Percentiles rank a stretch among this genome's conserved stretches.
Conservation (phyloP, 331 rosid species). For the Prunus yedoensis region DNA sequence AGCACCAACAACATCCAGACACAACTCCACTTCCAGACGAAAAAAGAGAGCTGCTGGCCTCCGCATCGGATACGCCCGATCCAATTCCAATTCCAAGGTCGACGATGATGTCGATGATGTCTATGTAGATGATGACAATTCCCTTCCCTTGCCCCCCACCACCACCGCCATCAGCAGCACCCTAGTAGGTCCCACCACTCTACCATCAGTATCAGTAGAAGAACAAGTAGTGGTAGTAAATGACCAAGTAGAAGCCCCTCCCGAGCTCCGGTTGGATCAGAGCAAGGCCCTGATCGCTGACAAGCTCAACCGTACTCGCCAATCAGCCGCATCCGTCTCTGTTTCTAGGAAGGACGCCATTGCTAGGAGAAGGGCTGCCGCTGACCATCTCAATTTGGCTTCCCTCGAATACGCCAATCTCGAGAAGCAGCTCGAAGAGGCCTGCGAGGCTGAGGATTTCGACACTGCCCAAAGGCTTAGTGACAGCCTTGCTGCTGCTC, state of each 20-base stretch:
- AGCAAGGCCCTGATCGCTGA: slow-evolving; percentile 46
- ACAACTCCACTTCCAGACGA: slow-evolving; percentile 44
- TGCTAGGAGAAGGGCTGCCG: slow-evolving; percentile 47
- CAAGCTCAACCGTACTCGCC: slow-evolving; percentile 52
- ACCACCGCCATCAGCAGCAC: background rate
- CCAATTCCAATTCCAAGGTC: slow-evolving; percentile 8
- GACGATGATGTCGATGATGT: slow-evolving; percentile 3
- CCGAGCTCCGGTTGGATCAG: slow-evolving; percentile 36
- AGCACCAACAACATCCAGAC: slow-evolving; percentile 22
- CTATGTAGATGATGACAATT: background rate
- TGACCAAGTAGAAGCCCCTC: background rate
- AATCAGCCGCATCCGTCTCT: slow-evolving; percentile 46
- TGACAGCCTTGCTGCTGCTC: slow-evolving; percentile 56
- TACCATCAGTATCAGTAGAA: background rate
- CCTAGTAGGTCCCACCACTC: background rate
- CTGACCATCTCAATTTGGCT: slow-evolving; percentile 42
- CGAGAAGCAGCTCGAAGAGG: slow-evolving; percentile 71
- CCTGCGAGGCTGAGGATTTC: slow-evolving; percentile 80
- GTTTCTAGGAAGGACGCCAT: slow-evolving; percentile 58
- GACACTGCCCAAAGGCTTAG: slow-evolving; percentile 72
- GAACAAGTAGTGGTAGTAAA: background rate
- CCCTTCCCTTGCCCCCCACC: slow-evolving; percentile 8
- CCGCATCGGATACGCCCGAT: slow-evolving; percentile 64
- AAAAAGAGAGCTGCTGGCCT: slow-evolving; percentile 66
- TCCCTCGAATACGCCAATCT: slow-evolving; percentile 41